Evolutionary conservation across 768 basidiomycete genomes (phyloP).

Genomic region (Panaeolus papilionaceus): DNA sequence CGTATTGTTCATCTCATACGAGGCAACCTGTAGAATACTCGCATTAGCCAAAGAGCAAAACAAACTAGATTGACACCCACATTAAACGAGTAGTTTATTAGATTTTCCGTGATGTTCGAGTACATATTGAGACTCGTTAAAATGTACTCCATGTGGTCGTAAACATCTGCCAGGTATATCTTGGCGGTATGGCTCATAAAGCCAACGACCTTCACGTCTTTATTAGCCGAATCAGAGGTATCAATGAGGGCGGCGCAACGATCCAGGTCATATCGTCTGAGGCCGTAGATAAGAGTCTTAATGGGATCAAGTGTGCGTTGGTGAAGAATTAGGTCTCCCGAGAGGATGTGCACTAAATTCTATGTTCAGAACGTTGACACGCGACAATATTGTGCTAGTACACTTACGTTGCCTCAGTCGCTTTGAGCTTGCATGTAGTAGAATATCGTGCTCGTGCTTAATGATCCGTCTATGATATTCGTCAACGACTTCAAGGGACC

Average conservation of each 20-base stretch:
- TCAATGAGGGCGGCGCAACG: constrained; percentile 58
- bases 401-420: constrained; percentile 62
- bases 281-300: constrained; percentile 69
- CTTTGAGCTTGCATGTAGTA: constrained; percentile 64
- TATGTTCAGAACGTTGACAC: not conserved
- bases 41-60: not conserved
- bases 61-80: not conserved
- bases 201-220: constrained; percentile 38
- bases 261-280: constrained; percentile 35
- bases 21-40: constrained; percentile 2
- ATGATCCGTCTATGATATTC: constrained; percentile 68
- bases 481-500: constrained; percentile 70
- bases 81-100: constrained; percentile 80
- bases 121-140: constrained; percentile 77
- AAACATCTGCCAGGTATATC: constrained; percentile 75
- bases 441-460: constrained; percentile 62
- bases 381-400: not conserved
- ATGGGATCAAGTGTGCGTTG: constrained; percentile 78
- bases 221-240: constrained; percentile 26
- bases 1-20: constrained; percentile 16
- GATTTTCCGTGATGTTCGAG: constrained; percentile 68
- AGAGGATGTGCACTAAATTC: constrained; percentile 70
- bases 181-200: constrained; percentile 74
- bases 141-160: constrained; percentile 78
- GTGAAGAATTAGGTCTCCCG: constrained; percentile 75